phyloP scores from a whole-genome alignment of 2,329 filamentous ascomycete genomes.

The Tolypocladium cylindrosporum region DNA sequence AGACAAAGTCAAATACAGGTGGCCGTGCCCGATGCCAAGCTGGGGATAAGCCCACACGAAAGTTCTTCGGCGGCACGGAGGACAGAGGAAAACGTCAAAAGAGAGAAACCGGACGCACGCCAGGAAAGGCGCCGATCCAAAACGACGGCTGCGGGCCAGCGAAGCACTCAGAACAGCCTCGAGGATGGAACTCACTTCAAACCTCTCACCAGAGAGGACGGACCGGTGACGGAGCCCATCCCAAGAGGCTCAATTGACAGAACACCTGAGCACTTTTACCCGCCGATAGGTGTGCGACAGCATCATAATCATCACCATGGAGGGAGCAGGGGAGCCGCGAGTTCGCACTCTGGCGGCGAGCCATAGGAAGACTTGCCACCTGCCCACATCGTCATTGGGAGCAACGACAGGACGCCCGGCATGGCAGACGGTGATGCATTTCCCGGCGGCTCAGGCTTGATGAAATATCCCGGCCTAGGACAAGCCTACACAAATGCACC shows the following conservation, averaged over 20 bases:
- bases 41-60: neutral
- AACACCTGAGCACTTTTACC: slow-evolving; percentile 3
- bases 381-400: neutral
- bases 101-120: neutral
- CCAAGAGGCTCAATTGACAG: slow-evolving; percentile 6
- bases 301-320: no score
- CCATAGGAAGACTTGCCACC: neutral
- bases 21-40: neutral
- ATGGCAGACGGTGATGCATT: neutral
- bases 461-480: neutral
- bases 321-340: neutral
- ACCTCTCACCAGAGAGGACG: neutral
- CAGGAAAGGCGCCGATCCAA: no score
- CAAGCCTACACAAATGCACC: neutral
- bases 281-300: neutral
- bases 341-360: neutral
- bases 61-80: neutral
- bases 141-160: neutral
- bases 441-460: neutral
- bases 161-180: neutral
- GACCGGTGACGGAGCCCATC: slow-evolving; percentile 4
- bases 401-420: neutral
- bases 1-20: neutral
- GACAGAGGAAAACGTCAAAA: neutral
- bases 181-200: neutral